Evolutionary conservation across 352 stramenopile species (phyloP).

Genomic region (Blastocystis sp.): DNA sequence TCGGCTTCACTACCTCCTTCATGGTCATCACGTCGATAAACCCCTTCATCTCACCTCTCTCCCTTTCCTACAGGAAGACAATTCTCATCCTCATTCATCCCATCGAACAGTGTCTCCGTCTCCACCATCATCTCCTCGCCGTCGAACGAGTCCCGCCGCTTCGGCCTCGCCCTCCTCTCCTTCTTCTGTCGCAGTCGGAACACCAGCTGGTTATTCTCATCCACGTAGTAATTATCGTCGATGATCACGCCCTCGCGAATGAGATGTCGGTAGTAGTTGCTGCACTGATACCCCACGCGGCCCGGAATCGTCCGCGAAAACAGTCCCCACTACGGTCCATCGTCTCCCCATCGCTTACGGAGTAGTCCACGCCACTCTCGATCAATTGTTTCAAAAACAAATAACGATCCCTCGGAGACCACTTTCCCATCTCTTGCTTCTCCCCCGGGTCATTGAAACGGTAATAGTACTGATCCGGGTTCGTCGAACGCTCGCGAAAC

Average conservation of each 20-base stretch:
- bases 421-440: slow-evolving; percentile 58
- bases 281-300: slow-evolving; percentile 60
- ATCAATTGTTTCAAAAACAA: slow-evolving; percentile 59
- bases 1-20: slow-evolving; percentile 45
- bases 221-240: slow-evolving; percentile 59
- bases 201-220: slow-evolving; percentile 57
- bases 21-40: slow-evolving; percentile 54
- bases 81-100: slow-evolving; percentile 9
- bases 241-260: slow-evolving; percentile 58
- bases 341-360: background rate
- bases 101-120: background rate
- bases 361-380: slow-evolving; percentile 58
- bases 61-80: background rate
- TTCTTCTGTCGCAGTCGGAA: background rate
- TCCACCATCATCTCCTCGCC: background rate
- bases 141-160: background rate
- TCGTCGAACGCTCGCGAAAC: slow-evolving; percentile 55
- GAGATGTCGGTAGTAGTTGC: slow-evolving; percentile 60
- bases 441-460: slow-evolving; percentile 58
- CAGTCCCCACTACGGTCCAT: slow-evolving; percentile 56
- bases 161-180: no score
- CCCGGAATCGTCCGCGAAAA: slow-evolving; percentile 60
- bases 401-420: slow-evolving; percentile 56
- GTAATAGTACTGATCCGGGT: slow-evolving; percentile 60
- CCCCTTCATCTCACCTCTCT: background rate